These are phyloP conservation scores for Chalaropsis thielavioides DNA, from an alignment of 2,329 filamentous ascomycete species.

Conservation along the genomic window DNA sequence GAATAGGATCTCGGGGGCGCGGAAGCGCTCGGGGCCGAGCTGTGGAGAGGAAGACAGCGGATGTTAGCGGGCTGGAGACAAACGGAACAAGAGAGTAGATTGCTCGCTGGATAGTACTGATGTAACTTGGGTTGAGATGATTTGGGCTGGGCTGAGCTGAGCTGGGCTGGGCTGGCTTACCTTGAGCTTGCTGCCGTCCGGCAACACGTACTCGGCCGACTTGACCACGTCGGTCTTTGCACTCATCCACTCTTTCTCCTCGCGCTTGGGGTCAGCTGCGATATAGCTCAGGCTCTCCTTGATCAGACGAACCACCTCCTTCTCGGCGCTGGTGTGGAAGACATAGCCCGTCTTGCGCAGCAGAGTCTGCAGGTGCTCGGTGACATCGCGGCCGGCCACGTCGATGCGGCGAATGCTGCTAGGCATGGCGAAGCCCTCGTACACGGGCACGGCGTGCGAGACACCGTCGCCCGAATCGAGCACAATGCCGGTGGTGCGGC, in stretches of 20 bases:
- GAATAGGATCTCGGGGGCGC: slow-evolving; percentile 92
- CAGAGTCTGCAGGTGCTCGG: slow-evolving; percentile 82
- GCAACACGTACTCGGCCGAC: slow-evolving; percentile 72
- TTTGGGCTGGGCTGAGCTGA: neutral
- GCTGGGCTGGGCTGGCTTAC: slow-evolving; percentile 29
- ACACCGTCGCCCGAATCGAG: slow-evolving; percentile 92
- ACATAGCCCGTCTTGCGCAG: slow-evolving; percentile 85
- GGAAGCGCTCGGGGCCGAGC: slow-evolving; percentile 87
- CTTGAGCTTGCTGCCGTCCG: slow-evolving; percentile 89
- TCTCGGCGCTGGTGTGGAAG: slow-evolving; percentile 96
- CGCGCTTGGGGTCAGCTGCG: slow-evolving; percentile 74
- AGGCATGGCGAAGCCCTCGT: slow-evolving; percentile 93
- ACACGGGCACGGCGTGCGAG: slow-evolving; percentile 92
- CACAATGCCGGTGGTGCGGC: slow-evolving; percentile 89
- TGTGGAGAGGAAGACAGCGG: slow-evolving; percentile 24
- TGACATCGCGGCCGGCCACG: slow-evolving; percentile 89
- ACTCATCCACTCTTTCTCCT: slow-evolving; percentile 90
- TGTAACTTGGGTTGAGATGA: too few species aligned
- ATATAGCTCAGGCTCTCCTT: slow-evolving; percentile 93
- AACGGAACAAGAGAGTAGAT: too few species aligned
- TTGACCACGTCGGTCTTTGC: slow-evolving; percentile 65
- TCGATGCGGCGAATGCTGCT: slow-evolving; percentile 93
- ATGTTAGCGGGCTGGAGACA: neutral
- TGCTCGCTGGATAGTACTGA: neutral
- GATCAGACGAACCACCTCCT: slow-evolving; percentile 94